Percentiles rank a stretch among this genome's conserved stretches.
phyloP scores from a whole-genome alignment of 345 rosid genomes.

The Melaleuca alternifolia region DNA sequence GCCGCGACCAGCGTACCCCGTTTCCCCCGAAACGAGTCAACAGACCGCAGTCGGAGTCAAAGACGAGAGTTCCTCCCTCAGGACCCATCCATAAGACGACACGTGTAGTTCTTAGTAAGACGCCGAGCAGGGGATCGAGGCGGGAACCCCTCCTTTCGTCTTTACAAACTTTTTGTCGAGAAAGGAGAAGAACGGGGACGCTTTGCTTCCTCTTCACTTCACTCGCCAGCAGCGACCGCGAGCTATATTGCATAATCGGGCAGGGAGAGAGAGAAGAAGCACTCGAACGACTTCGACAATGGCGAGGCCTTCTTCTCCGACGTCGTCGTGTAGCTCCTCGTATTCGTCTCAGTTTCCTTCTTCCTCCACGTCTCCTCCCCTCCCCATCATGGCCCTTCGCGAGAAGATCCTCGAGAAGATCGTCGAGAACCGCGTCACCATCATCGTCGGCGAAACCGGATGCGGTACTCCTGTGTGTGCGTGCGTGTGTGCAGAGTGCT shows the following conservation, averaged over 20 bases:
- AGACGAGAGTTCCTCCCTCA: not conserved
- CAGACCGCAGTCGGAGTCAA: not conserved
- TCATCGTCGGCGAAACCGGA: slow-evolving; percentile 92
- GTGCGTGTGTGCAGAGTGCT: not conserved
- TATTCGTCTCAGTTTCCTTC: slow-evolving; percentile 26
- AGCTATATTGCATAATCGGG: not conserved
- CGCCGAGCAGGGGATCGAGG: not conserved
- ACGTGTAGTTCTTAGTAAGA: not conserved
- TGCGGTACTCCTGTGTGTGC: slow-evolving; percentile 39
- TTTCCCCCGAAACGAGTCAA: not conserved
- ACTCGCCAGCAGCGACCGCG: not conserved
- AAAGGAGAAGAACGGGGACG: not conserved
- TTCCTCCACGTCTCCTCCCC: slow-evolving; percentile 39
- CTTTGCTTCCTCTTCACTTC: not conserved
- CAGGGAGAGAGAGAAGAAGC: not conserved
- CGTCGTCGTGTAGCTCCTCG: slow-evolving; percentile 35
- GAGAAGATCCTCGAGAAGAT: slow-evolving; percentile 69
- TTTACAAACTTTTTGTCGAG: not conserved
- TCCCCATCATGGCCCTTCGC: slow-evolving; percentile 57
- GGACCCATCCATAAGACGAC: not conserved
- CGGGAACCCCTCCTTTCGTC: not conserved
- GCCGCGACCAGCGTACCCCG: not conserved
- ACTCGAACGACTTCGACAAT: slow-evolving; percentile 8
- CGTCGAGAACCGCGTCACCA: slow-evolving; percentile 84
- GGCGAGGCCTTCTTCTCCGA: slow-evolving; percentile 34